Percentiles rank a stretch among this genome's conserved stretches.
phyloP scores from a whole-genome alignment of 73 alveolate genomes.

The Tetrahymena elliotti region DNA sequence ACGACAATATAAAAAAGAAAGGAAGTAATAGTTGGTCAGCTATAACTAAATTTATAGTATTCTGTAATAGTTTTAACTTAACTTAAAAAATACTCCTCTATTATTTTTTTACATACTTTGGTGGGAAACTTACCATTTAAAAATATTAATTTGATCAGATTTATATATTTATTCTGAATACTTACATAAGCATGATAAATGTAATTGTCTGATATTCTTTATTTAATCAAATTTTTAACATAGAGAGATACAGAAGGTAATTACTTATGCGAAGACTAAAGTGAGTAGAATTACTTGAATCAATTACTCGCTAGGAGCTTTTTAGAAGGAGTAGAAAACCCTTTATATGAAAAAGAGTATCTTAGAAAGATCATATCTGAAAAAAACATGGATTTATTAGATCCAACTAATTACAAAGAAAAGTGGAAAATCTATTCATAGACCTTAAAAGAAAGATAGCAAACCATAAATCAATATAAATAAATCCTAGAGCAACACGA shows the following conservation, averaged over 20 bases:
- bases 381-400: background rate
- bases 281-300: background rate
- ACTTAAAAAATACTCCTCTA: too few relatives aligned
- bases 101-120: too few relatives aligned
- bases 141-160: too few relatives aligned
- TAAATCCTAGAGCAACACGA: background rate
- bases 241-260: background rate
- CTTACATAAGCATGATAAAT: too few relatives aligned
- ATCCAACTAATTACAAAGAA: background rate
- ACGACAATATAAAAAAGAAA: background rate
- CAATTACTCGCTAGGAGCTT: background rate
- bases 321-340: background rate
- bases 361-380: background rate
- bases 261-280: background rate
- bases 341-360: background rate
- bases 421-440: background rate
- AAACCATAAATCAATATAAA: background rate
- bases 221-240: background rate
- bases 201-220: too few relatives aligned
- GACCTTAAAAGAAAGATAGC: background rate
- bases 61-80: background rate
- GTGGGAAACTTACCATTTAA: too few relatives aligned
- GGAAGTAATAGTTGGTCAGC: background rate
- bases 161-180: too few relatives aligned
- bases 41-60: background rate